Base-by-base conservation (phyloP, 805 yeast genomes). In the Metschnikowia lochheadii region DNA sequence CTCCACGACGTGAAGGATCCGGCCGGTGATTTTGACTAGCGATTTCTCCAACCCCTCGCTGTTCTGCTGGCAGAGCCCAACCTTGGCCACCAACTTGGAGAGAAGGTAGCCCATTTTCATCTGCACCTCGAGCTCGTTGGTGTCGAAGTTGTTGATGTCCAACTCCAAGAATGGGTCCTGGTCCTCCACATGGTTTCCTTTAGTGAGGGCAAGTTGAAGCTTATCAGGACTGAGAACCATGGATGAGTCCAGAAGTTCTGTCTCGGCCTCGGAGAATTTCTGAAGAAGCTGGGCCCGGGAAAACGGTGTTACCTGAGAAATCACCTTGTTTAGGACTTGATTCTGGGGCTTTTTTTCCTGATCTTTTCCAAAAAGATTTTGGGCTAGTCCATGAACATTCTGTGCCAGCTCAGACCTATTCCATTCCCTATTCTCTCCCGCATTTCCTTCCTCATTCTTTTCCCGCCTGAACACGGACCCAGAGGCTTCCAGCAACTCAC, bases 101-200 rank as follows among this genome's bases (percentile, higher is more conserved):
- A 70, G 60, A 20, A 73, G 59, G 45, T 59, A 64, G 34, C 68
- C 76, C 70, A 70, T 71, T 53, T 73, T 72, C 44, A 63, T 61
- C 51, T 70, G 76, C 33, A 71, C 62, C 53, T 72, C 76, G 17
- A 72, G 56, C 48, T 73, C 78, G 51, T 69, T 67, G 8, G 76
- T 70, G 55, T 73, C 74, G 49, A 70, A 71, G 47, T 62, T 63
- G 26, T 69, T 73, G 40, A 71, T 56, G 26, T 71, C 76, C 31
- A 73, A 60, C 21, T 69, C 63, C 21, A 65, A 56, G 50, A 73
- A 73, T 14, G 77, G 77, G 55, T 73, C 77, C 13, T 40, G 43
- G 11, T 40, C 43, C 34, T 40, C 43, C 2, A 26, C 18, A 21
- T 40, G 33, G 14, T 26, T 40, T 6, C 32, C 41, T 23, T 40